phyloP scores from a whole-genome alignment of 1,139 yeast species.

The Candida pseudoviswanathii region DNA sequence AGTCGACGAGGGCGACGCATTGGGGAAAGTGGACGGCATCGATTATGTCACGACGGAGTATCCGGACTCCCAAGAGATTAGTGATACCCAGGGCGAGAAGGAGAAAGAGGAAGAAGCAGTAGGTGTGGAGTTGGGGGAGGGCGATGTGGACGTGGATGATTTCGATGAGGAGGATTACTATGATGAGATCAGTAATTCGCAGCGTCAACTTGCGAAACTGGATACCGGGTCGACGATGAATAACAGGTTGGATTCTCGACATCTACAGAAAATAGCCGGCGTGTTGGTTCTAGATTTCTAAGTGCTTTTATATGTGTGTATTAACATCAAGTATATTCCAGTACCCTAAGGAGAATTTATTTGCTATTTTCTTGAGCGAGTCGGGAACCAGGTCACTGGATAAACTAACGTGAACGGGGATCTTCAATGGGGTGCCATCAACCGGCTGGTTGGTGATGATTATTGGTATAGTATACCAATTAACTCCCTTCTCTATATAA shows the following conservation, averaged over 20 bases:
- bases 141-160: slow-evolving; percentile 13
- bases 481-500: slow-evolving; percentile 28
- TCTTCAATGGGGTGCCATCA: slow-evolving; percentile 13
- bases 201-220: slow-evolving; percentile 16
- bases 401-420: slow-evolving; percentile 36
- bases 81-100: not conserved
- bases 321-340: slow-evolving; percentile 33
- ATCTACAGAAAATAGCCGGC: slow-evolving; percentile 56
- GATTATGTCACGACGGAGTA: slow-evolving; percentile 31
- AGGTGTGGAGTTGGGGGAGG: slow-evolving; percentile 6
- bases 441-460: not conserved
- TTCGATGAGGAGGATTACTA: slow-evolving; percentile 15
- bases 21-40: slow-evolving; percentile 34
- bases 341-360: slow-evolving; percentile 30
- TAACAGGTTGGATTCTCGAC: slow-evolving; percentile 47
- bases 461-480: slow-evolving; percentile 41
- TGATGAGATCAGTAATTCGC: slow-evolving; percentile 21
- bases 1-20: slow-evolving; percentile 30
- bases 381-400: slow-evolving; percentile 31
- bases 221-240: not conserved
- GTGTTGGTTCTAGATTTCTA: slow-evolving; percentile 58
- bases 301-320: slow-evolving; percentile 5
- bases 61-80: slow-evolving; percentile 17
- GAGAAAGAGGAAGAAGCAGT: slow-evolving; percentile 10
- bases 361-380: slow-evolving; percentile 19